These are phyloP conservation scores for Pestalotiopsis sp. DNA, from an alignment of 2,329 filamentous ascomycete genomes.

Conservation along the genomic window DNA sequence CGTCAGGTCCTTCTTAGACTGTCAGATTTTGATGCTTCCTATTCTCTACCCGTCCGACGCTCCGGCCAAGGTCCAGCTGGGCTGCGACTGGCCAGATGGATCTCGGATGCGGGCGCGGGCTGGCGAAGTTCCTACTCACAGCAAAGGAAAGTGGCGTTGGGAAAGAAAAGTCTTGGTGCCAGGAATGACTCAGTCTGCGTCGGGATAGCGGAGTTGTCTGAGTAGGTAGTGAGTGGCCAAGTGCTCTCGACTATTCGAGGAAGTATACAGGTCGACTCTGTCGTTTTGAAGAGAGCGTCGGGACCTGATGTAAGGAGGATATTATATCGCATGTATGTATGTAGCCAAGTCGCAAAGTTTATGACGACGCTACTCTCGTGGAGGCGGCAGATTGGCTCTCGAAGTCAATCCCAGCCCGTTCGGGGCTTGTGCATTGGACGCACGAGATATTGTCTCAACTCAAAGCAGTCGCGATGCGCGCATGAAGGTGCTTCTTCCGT, in stretches of 20 bases:
- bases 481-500: neutral
- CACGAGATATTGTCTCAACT: constrained; percentile 7
- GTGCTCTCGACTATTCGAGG: neutral
- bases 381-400: neutral
- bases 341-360: constrained; percentile 22
- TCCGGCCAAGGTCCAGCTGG: neutral
- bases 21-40: neutral
- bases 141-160: neutral
- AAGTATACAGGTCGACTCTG: neutral
- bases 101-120: neutral
- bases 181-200: neutral
- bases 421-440: neutral
- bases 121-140: neutral
- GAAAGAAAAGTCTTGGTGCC: neutral
- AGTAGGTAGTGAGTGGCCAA: neutral
- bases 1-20: neutral
- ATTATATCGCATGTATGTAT: neutral
- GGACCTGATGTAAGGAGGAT: too few relatives aligned
- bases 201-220: neutral
- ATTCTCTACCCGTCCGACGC: neutral
- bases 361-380: constrained; percentile 18
- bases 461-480: neutral
- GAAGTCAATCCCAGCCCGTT: constrained; percentile 2
- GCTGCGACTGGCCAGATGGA: neutral
- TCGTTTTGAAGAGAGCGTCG: neutral